phyloP scores from a whole-genome alignment of 768 basidiomycete species.

The Suillus bovinus region DNA sequence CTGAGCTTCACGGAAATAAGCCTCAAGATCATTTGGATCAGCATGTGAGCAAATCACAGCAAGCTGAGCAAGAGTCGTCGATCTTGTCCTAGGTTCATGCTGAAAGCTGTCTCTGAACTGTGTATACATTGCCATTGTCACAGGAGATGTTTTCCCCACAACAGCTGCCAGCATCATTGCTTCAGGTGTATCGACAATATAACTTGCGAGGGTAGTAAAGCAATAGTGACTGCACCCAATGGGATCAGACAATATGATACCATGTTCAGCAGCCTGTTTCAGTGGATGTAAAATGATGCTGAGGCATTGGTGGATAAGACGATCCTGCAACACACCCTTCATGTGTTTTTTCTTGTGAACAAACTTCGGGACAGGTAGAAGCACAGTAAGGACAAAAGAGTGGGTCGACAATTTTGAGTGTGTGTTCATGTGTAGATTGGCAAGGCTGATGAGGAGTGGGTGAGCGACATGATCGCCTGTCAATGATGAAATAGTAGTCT shows the following conservation, averaged over 20 bases:
- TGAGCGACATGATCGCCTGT: constrained; percentile 11
- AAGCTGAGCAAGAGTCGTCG: constrained; percentile 29
- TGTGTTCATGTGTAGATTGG: constrained; percentile 15
- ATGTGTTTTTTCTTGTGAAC: no score
- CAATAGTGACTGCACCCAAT: constrained; percentile 15
- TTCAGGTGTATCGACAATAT: constrained; percentile 22
- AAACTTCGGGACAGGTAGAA: no score
- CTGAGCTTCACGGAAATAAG: constrained; percentile 3
- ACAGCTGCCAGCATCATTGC: constrained; percentile 7
- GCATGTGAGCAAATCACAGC: no score
- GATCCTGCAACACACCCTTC: no score
- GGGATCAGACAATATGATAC: constrained; percentile 22
- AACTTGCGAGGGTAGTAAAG: constrained; percentile 26
- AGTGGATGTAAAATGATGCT: no score
- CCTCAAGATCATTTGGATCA: constrained; percentile 11
- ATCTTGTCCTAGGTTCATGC: constrained; percentile 24
- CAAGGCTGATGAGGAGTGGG: constrained; percentile 19
- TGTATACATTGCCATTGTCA: constrained; percentile 33
- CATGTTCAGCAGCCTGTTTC: constrained; percentile 9
- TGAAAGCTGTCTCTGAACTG: constrained; percentile 32
- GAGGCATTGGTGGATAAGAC: no score
- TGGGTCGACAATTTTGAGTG: constrained; percentile 3
- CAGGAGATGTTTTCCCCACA: constrained; percentile 28
- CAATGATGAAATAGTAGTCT: constrained; percentile 20
- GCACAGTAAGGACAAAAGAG: no score